Evolutionary conservation across 345 rosid genomes (phyloP), one percentile per base, ranked within the genome.

Genomic region (Ceriops decandra): DNA sequence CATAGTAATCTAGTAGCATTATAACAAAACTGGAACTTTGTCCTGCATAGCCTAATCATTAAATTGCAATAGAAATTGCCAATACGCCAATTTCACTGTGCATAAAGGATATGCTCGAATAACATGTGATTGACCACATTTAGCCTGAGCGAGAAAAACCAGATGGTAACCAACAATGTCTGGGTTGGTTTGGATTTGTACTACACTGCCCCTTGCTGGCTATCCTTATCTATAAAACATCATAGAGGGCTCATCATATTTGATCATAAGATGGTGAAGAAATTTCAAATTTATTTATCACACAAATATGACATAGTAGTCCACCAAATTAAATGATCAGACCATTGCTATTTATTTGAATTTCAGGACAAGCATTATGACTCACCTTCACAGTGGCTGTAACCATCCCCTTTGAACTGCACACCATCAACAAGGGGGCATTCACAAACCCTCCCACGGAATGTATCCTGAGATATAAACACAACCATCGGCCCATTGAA

Each of bases 391-490:
- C 99, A 95, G 42, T 83, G 85, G 80, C 77, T 88, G 79, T 95
- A 95, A 72, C 98, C 99, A 76, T 95, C 98, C 78, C 99, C 98
- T 77, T 82, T 95, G 76, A 95, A 95, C 80, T 82, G 90, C 77
- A 90, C 92, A 38, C 96, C 99, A 88, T 92, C 89, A 38, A 95
- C 92, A 63, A 84, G 51, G 57, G 99, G 98, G 63, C 99, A 95
- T 65, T 85, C 97, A 36, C 99, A 95, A 63, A 92, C 93, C 71
- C 86, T 87, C 68, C 99, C 99, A 65, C 99, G 96, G 67, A 95
- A 95, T 19, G 99, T 95, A 81, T 95, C 99, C 99, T 95, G 80
- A 68, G 36, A 60, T 66, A 66, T 52, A 66, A 63, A 71, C 31
- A 21, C 28, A 13, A 24, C n/a, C 19, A 56, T 11, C n/a, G 30